These are phyloP conservation scores for Aspergillus pseudoterreus DNA, from an alignment of 2,329 filamentous ascomycete genomes.

Conservation along the genomic window DNA sequence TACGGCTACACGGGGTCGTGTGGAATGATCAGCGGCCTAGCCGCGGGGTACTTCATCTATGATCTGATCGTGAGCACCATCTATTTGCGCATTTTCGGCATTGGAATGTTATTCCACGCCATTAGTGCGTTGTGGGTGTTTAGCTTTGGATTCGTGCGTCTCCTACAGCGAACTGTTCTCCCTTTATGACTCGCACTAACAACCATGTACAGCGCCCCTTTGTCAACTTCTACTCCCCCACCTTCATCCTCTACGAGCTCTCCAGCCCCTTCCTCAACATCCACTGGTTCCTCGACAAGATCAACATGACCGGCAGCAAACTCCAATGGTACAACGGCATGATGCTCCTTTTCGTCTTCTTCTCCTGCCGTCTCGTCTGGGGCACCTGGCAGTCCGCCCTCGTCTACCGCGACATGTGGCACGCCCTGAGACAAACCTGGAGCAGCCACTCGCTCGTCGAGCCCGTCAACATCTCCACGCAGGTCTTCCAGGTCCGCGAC, in stretches of 20 bases:
- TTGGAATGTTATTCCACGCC: constrained; percentile 61
- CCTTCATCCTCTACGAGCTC: constrained; percentile 66
- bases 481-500: constrained; percentile 34
- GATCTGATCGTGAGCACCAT: constrained; percentile 56
- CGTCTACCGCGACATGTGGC: constrained; percentile 59
- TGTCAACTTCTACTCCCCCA: constrained; percentile 61
- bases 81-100: constrained; percentile 56
- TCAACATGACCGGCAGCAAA: constrained; percentile 59
- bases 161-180: too few species aligned
- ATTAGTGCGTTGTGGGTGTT: constrained; percentile 60
- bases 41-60: constrained; percentile 63
- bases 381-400: constrained; percentile 57
- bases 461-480: constrained; percentile 29
- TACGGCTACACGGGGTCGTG: constrained; percentile 60
- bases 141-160: constrained; percentile 60
- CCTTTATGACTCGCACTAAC: background rate
- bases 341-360: constrained; percentile 56
- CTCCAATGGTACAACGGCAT: constrained; percentile 63
- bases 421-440: constrained; percentile 45
- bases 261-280: constrained; percentile 65
- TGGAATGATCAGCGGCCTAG: constrained; percentile 58
- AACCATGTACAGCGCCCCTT: constrained; percentile 53
- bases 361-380: constrained; percentile 61
- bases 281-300: constrained; percentile 68
- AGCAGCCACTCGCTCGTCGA: constrained; percentile 25